Conservation (phyloP, 371 early-diverging fungal genomes). For the Dichotomocladium elegans region DNA sequence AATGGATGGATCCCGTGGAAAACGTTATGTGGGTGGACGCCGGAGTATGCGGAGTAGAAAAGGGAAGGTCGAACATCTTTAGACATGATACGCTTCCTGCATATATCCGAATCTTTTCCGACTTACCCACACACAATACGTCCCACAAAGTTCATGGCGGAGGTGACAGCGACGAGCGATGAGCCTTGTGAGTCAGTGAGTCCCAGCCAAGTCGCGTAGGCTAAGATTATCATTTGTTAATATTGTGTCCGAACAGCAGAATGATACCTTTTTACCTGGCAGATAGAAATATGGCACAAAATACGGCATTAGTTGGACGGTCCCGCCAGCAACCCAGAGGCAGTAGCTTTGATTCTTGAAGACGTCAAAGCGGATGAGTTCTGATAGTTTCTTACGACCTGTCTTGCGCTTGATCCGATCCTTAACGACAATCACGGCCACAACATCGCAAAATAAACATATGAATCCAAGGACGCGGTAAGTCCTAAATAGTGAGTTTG, state of each 20-base stretch:
- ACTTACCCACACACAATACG: slow-evolving; percentile 39
- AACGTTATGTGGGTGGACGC: not conserved
- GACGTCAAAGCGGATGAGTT: slow-evolving; percentile 11
- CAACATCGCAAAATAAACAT: slow-evolving; percentile 8
- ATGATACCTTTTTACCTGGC: slow-evolving; percentile 18
- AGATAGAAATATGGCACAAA: slow-evolving; percentile 37
- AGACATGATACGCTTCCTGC: slow-evolving; percentile 9
- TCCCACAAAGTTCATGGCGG: slow-evolving; percentile 56
- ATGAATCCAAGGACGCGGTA: slow-evolving; percentile 18
- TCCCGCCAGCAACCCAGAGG: slow-evolving; percentile 30
- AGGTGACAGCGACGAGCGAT: slow-evolving; percentile 30
- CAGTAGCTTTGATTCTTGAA: slow-evolving; percentile 6
- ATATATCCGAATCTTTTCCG: not conserved
- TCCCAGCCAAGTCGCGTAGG: slow-evolving; percentile 29
- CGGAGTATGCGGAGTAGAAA: not conserved
- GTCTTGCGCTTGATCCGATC: slow-evolving; percentile 1
- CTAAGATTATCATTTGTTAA: slow-evolving; percentile 1
- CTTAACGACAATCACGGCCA: slow-evolving; percentile 9
- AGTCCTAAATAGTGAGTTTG: slow-evolving; percentile 24
- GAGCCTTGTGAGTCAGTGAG: slow-evolving; percentile 26
- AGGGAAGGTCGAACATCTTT: not conserved
- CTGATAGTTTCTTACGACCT: slow-evolving; percentile 1
- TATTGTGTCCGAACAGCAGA: not conserved
- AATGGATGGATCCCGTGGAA: no score
- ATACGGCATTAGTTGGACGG: slow-evolving; percentile 30